Conservation (phyloP, 345 rosid genomes). For the Syzygium jambos region DNA sequence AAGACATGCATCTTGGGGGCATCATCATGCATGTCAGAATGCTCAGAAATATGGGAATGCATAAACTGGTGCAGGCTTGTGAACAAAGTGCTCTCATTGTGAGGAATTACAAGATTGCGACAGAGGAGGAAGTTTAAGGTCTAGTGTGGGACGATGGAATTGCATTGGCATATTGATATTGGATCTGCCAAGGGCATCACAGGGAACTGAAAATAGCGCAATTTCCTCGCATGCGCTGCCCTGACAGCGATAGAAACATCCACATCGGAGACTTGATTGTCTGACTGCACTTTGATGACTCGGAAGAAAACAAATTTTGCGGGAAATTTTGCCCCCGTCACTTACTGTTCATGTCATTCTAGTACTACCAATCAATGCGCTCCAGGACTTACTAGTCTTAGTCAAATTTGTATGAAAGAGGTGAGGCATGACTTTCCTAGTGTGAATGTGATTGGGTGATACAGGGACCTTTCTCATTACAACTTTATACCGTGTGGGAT, state of each 20-base stretch:
- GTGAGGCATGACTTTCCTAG: neutral
- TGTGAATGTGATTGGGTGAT: neutral
- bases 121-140: neutral
- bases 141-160: neutral
- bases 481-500: neutral
- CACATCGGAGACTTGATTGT: neutral
- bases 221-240: neutral
- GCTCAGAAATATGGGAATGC: neutral
- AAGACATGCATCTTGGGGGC: neutral
- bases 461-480: neutral
- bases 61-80: neutral
- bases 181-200: neutral
- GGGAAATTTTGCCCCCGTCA: neutral
- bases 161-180: neutral
- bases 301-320: rapidly evolving
- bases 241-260: neutral
- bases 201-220: neutral
- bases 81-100: neutral
- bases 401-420: neutral
- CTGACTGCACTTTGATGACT: neutral
- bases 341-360: neutral
- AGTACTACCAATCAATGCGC: neutral
- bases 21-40: neutral
- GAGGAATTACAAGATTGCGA: neutral
- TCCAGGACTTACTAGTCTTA: neutral